Conservation (phyloP, 1,139 yeast genomes). For the Lodderomyces oxycetoniae region DNA sequence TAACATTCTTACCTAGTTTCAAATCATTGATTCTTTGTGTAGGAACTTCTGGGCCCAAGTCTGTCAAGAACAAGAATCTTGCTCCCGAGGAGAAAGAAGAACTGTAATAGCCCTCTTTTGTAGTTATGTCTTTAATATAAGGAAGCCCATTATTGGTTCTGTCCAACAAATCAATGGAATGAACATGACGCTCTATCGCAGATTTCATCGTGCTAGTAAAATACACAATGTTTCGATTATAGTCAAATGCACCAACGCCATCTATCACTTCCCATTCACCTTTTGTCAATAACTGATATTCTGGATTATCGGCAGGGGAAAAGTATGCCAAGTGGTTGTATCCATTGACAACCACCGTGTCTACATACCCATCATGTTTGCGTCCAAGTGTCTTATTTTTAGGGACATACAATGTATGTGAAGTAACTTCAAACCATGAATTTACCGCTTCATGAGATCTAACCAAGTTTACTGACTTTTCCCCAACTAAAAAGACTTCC, state of each 20-base stretch:
- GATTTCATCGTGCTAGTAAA: conserved; percentile 48
- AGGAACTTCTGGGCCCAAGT: conserved; percentile 66
- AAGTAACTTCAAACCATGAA: conserved; percentile 77
- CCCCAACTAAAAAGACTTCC: conserved; percentile 37
- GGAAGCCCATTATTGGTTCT: conserved; percentile 21
- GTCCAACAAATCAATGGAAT: conserved; percentile 40
- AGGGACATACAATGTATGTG: conserved; percentile 67
- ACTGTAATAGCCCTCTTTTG: conserved; percentile 59
- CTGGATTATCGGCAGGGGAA: conserved; percentile 45
- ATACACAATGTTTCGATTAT: conserved; percentile 38
- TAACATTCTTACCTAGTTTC: conserved; percentile 27
- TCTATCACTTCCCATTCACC: conserved; percentile 55
- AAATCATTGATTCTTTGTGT: conserved; percentile 61
- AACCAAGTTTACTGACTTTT: conserved; percentile 21
- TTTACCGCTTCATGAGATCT: conserved; percentile 37
- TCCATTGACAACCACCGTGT: conserved; percentile 49
- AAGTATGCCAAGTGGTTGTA: conserved; percentile 55
- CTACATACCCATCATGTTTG: conserved; percentile 49
- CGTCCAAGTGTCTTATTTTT: conserved; percentile 44
- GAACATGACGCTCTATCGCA: conserved; percentile 50
- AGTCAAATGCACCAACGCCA: conserved; percentile 46
- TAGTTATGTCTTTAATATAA: conserved; percentile 47
- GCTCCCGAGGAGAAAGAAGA: conserved; percentile 69
- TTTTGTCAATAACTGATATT: conserved; percentile 38
- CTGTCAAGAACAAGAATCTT: conserved; percentile 53